Percentiles rank a stretch among this genome's conserved stretches.
These are phyloP conservation scores for Paramecium sonneborni DNA, from an alignment of 73 alveolate genomes.

Conservation along the genomic window DNA sequence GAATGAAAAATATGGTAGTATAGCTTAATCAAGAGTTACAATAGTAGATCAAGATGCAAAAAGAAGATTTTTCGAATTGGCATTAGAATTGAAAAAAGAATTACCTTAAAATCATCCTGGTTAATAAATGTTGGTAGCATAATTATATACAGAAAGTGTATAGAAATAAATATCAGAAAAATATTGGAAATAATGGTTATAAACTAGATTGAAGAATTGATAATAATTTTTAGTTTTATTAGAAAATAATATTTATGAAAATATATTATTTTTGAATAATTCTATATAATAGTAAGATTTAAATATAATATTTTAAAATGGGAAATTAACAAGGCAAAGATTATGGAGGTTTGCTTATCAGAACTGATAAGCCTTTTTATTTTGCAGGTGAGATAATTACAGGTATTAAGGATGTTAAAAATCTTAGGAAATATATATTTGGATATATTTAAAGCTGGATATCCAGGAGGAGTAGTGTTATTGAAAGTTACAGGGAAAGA, in stretches of 20 bases:
- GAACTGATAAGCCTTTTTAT: background rate
- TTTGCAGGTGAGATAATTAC: background rate
- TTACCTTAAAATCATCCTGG: background rate
- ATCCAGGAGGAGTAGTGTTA: background rate
- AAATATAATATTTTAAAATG: background rate
- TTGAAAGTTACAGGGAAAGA: background rate
- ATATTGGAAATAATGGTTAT: conserved; percentile 21
- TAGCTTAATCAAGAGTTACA: background rate
- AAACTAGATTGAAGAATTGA: conserved; percentile 4
- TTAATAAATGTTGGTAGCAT: background rate
- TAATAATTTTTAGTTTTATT: background rate
- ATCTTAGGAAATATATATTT: conserved; percentile 15
- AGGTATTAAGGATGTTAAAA: background rate
- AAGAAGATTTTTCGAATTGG: background rate
- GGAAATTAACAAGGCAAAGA: background rate
- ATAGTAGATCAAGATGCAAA: background rate
- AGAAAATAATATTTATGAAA: too few species aligned
- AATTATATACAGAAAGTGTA: background rate
- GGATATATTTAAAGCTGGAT: background rate
- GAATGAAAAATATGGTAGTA: conserved; percentile 21
- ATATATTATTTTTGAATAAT: too few species aligned
- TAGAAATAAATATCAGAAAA: conserved; percentile 19
- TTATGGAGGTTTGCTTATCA: background rate
- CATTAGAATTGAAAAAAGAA: background rate
- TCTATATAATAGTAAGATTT: too few species aligned